Percentiles rank a stretch among this genome's conserved stretches.
Evolutionary conservation across 148 eudicot species (phyloP).

Genomic region (Rhododendron simsii): DNA sequence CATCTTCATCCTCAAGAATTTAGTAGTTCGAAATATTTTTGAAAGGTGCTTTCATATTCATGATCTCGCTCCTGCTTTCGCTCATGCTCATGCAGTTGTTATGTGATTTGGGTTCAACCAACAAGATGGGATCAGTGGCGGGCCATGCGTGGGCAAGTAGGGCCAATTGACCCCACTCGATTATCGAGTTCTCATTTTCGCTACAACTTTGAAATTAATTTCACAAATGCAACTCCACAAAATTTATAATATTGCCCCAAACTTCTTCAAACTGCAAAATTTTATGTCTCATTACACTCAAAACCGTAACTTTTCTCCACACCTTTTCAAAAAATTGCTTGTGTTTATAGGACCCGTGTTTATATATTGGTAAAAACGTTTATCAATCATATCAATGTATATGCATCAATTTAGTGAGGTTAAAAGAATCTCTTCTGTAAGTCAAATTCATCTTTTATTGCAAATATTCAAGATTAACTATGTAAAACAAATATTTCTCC

Average conservation of each 20-base stretch:
- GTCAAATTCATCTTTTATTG: background rate
- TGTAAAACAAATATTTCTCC: background rate
- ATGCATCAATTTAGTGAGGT: background rate
- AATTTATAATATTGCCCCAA: background rate
- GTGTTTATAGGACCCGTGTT: background rate
- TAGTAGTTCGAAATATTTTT: background rate
- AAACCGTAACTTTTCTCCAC: background rate
- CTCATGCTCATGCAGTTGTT: background rate
- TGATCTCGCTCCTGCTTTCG: background rate
- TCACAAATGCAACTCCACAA: background rate
- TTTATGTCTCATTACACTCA: background rate
- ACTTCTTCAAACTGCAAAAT: background rate
- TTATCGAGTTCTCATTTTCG: background rate
- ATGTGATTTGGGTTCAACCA: background rate
- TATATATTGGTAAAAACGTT: too few species aligned
- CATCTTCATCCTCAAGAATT: background rate
- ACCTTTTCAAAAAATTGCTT: background rate
- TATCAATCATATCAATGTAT: background rate
- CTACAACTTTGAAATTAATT: background rate
- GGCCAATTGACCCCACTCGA: background rate
- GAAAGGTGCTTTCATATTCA: background rate
- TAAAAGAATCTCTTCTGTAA: background rate
- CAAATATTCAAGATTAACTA: background rate
- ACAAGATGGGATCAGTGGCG: background rate
- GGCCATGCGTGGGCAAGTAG: background rate